Base-by-base conservation (phyloP, 352 stramenopile genomes). In the Poterioochromonas sp. region DNA sequence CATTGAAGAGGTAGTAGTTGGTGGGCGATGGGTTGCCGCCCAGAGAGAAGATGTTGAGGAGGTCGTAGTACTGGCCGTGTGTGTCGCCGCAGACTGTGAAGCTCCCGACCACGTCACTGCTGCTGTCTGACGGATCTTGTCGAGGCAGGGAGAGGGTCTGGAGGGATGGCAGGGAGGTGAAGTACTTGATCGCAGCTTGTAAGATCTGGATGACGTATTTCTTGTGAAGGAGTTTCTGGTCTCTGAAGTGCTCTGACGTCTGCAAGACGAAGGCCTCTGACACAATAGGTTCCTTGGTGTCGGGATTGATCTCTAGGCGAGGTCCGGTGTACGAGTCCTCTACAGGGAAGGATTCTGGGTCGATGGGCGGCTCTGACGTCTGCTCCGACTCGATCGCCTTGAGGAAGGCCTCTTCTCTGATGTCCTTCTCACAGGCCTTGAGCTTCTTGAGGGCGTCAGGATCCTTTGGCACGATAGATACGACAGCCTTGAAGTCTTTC, bases 1-100 rank as follows among this genome's bases (percentile, higher is more conserved):
- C 96, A 89, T 99, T 99, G 86, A 99, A 99, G 73, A 99, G 87
- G 86, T 99, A 99, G 43, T 94, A 94, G 83, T 98, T 98, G 37
- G 84, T 88, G 71, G 90, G 84, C 39, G 89, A 96, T 26, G 96
- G 95, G 79, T 94, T 87, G 18, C 96, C 96, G 83, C 98, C 98
- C 32, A 98, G 83, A 5, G 2, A 18, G 37, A 74, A 99, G 81
- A 99, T 99, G 85, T 99, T 97, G 82, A 97, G 92, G 43, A 99
- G 90, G 83, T 99, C 96, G 84, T 99, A 99, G 83, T 97, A 99
- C 86, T 99, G 96, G 20, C 96, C 96, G 84, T 99, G 96, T 0
- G 95, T 98, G 84, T 99, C 96, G 64, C 96, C 96, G 81, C 95
- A 99, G 29, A 99, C 90, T 5, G 90, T 97, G 81, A 97, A 91